These are phyloP conservation scores for Solanum chiquidenum DNA, from an alignment of 257 asterid species.

Conservation along the genomic window DNA sequence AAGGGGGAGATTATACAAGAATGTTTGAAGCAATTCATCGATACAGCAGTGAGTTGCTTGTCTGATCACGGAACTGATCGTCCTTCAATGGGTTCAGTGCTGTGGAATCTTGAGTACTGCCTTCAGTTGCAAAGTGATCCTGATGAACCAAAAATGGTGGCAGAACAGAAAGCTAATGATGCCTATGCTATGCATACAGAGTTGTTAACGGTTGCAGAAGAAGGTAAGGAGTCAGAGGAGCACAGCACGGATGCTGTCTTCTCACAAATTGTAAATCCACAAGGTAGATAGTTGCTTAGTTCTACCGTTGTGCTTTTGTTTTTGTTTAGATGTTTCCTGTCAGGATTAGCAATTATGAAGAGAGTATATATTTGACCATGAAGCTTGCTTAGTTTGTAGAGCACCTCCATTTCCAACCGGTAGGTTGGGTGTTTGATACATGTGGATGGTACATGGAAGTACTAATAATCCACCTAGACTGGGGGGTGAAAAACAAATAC, in stretches of 20 bases:
- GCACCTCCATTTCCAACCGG: background rate
- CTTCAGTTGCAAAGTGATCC: constrained; percentile 33
- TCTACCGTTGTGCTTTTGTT: background rate
- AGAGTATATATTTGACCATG: background rate
- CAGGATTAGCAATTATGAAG: background rate
- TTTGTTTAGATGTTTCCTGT: background rate
- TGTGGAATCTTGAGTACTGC: constrained; percentile 62
- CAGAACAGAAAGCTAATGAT: constrained; percentile 22
- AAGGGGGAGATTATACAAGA: constrained; percentile 22
- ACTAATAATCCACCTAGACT: background rate
- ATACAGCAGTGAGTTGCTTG: constrained; percentile 54
- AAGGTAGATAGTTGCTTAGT: constrained; percentile 20
- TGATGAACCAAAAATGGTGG: constrained; percentile 18
- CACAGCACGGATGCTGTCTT: constrained; percentile 1
- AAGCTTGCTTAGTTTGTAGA: background rate
- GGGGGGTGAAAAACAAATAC: background rate
- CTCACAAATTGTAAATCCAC: constrained; percentile 17
- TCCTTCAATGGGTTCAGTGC: constrained; percentile 69
- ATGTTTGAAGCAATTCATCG: constrained; percentile 41
- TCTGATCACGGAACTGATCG: constrained; percentile 41
- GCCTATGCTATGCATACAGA: constrained; percentile 23
- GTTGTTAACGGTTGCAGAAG: constrained; percentile 20
- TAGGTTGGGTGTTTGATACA: background rate
- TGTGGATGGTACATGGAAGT: background rate
- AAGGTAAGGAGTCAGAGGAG: constrained; percentile 6